phyloP scores from a whole-genome alignment of 306 rosid genomes.

The Vachellia collinsii region DNA sequence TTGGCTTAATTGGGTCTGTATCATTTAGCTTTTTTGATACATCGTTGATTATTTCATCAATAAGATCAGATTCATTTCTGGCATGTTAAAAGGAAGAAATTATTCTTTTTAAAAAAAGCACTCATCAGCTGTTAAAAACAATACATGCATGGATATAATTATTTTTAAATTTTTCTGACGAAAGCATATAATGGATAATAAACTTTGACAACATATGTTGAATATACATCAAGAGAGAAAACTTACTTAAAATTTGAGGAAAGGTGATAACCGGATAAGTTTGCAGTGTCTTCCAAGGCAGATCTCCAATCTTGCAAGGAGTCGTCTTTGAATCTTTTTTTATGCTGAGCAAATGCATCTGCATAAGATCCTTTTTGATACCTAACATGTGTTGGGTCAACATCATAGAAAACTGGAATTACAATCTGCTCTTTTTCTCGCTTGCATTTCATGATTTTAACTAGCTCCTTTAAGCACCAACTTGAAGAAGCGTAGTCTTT shows the following conservation, averaged over 20 bases:
- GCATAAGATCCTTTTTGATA: not conserved
- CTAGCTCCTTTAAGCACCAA: conserved; percentile 23
- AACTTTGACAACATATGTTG: not conserved
- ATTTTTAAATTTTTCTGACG: not conserved
- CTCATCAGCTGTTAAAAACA: not conserved
- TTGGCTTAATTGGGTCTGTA: not conserved
- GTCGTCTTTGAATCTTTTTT: not conserved
- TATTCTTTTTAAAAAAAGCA: no score
- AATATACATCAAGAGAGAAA: not conserved
- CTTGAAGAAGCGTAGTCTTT: conserved; percentile 16
- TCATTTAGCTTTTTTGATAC: not conserved
- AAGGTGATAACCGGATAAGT: not conserved
- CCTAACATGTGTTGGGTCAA: conserved; percentile 4
- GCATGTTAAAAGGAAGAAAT: no score
- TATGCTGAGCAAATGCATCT: not conserved
- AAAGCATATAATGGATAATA: not conserved
- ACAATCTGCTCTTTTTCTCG: not conserved
- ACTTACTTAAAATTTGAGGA: not conserved
- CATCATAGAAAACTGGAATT: conserved; percentile 1
- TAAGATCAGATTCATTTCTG: not conserved
- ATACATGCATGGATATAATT: not conserved
- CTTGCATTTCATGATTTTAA: conserved; percentile 3
- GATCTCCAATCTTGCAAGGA: conserved; percentile 13
- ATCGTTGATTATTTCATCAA: not conserved
- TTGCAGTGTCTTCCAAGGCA: not conserved